Evolutionary conservation across 108 stramenopile species (phyloP), one percentile per base, ranked within the genome.

Genomic region (Licmophora abbreviata): DNA sequence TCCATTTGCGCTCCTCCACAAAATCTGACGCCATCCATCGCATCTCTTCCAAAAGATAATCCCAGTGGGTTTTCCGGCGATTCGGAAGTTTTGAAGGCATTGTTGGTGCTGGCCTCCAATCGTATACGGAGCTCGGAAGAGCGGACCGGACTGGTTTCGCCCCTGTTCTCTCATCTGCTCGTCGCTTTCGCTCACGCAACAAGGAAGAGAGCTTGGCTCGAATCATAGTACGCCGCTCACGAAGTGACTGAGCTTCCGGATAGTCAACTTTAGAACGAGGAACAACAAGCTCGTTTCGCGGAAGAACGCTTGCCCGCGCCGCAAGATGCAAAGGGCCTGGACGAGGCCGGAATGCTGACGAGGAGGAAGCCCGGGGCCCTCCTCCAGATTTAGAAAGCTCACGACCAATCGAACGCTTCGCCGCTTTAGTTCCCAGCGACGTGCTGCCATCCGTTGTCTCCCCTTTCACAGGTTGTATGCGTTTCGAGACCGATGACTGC

Each of bases 1-100:
- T 94, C 85, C 88, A 94, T 55, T 88, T 87, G 7, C 87, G 61
- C 57, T 94, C 93, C 58, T 87, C 80, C 29, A 74, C 70, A 64
- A 91, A 94, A 66, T 94, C 93, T 3, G 80, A 68, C 10, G 87
- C 75, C 59, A 88, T 54, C 85, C 88, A 94, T 55, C 64, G 49
- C 89, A 94, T 91, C 68, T 94, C 93, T 38, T 91, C 75, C 41
- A 94, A 45, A 14, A 94, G 22, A 29, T 38, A 62, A 59, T 94
- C 93, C 88, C 89, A 94, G 11, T 84, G 83, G 1, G 89, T 87
- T 37, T 72, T 74, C 9, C 83, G 68, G 27, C 91, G 69, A 14
- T 45, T 27, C 15, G 90, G 85, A 8, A 85, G 48, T 18, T 42
- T 26, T 12, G 43, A 29, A 9, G 59, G 42, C 17, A 22, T 27